Base-by-base conservation (phyloP, 768 basidiomycete genomes). In the Agaricus bisporus region DNA sequence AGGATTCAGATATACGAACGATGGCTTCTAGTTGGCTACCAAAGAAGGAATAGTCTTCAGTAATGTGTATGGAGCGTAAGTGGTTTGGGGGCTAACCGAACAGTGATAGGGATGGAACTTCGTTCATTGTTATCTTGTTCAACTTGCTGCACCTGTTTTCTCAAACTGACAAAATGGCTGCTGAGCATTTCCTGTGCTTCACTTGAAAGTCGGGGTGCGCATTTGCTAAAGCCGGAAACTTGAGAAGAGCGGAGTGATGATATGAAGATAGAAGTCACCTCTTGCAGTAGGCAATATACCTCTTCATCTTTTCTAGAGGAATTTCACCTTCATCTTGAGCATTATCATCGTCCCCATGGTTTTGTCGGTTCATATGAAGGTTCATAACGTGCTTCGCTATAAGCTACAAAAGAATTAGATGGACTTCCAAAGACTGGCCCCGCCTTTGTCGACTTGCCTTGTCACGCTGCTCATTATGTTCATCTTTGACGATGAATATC, bases 401-500 rank as follows among this genome's bases (percentile, higher is more conserved):
- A 66, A 85, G 88, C 91, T 97, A 55, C 35, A 45, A 47, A 50
- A 38, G 41, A 36, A 12, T 41, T 56, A n/a, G 59, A 28, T 58
- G 41, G 38, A 35, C n/a, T 17, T 18, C 1, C 37, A 18, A 44
- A 11, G n/a, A 17, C 32, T 8, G 8, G 32, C 10, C 11, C 22
- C 37, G 25, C 15, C 41, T 37, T 8, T n/a, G 18, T 48, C 9
- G 9, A 70, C 80, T 38, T 56, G 91, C 94, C 68, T 86, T 83
- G 67, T 99, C 97, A 45, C 97, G 81, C 38, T 77, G 74, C 67
- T 98, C 97, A 64, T 98, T 92, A 66, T 99, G 97, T 63, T 98
- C 94, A 62, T 99, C 97, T 66, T 90, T 92, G 56, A 99, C 88
- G 59, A 99, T 95, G 74, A 98, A 99, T 61, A 99, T 98, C 95